These are phyloP conservation scores for Eucalyptus cloeziana DNA, from an alignment of 345 rosid genomes.

Conservation along the genomic window DNA sequence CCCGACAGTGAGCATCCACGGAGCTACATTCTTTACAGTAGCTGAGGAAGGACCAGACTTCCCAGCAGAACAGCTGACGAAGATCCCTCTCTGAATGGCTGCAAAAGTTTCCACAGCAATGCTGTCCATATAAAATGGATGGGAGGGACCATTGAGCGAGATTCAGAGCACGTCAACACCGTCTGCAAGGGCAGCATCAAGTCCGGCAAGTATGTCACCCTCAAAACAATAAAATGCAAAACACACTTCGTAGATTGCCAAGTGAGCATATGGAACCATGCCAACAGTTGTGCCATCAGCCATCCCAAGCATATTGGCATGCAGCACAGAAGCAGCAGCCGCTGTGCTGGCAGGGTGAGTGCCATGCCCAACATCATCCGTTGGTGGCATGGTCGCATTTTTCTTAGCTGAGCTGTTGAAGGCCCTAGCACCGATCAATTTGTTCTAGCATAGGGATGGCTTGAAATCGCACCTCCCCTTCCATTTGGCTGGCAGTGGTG, in stretches of 20 bases:
- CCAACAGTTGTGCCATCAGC: not conserved
- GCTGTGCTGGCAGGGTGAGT: not conserved
- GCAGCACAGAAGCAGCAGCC: not conserved
- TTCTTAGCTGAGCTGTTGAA: not conserved
- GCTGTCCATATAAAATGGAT: not conserved
- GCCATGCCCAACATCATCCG: not conserved
- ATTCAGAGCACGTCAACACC: not conserved
- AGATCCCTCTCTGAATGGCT: not conserved
- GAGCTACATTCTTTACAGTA: not conserved
- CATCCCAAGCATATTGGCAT: not conserved
- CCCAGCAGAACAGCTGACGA: not conserved
- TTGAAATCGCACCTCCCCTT: not conserved
- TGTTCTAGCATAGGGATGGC: not conserved
- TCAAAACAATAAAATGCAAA: not conserved
- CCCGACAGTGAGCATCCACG: not conserved
- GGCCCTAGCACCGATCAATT: not conserved
- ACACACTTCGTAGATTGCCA: not conserved
- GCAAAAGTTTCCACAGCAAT: not conserved
- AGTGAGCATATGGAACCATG: not conserved
- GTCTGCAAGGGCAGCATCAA: not conserved
- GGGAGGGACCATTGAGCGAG: not conserved
- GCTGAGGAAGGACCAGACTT: not conserved
- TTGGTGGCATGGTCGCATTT: not conserved
- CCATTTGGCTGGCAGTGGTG: not conserved
- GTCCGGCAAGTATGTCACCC: not conserved